Percentiles rank a stretch among this genome's conserved stretches.
These are phyloP conservation scores for Colletotrichum orchidophilum DNA, from an alignment of 2,329 filamentous ascomycete species.

Conservation along the genomic window DNA sequence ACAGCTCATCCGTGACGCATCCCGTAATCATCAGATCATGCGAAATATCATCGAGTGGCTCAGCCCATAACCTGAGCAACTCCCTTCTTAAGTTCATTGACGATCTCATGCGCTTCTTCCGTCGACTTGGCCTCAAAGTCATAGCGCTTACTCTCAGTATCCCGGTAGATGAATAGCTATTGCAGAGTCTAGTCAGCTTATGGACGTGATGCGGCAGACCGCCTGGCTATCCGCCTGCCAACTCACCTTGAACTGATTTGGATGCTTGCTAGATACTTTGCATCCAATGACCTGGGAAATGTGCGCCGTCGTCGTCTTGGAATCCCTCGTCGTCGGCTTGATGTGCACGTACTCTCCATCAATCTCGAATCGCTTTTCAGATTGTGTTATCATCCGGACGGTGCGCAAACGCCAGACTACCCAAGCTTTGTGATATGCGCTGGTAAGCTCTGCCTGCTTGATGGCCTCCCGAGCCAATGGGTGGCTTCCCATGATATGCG, in stretches of 20 bases:
- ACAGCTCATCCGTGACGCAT: not conserved
- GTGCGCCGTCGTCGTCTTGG: slow-evolving; percentile 83
- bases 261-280: slow-evolving; percentile 82
- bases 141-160: slow-evolving; percentile 81
- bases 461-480: slow-evolving; percentile 73
- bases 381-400: slow-evolving; percentile 80
- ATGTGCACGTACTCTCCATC: slow-evolving; percentile 90
- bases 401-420: slow-evolving; percentile 84
- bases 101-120: slow-evolving; percentile 81
- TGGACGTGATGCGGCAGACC: not conserved
- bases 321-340: slow-evolving; percentile 73
- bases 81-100: slow-evolving; percentile 80
- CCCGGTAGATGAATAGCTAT: slow-evolving; percentile 76
- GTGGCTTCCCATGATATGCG: slow-evolving; percentile 65
- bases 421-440: slow-evolving; percentile 76
- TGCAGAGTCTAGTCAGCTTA: slow-evolving; percentile 1
- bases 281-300: slow-evolving; percentile 85
- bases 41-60: not conserved
- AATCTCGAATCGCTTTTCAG: slow-evolving; percentile 80
- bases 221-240: not conserved
- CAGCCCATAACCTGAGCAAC: slow-evolving; percentile 49
- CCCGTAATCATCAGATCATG: not conserved
- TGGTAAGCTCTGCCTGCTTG: slow-evolving; percentile 66
- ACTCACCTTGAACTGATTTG: slow-evolving; percentile 79
- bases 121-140: slow-evolving; percentile 82